Conservation (phyloP, 2,329 filamentous ascomycete species). For the Neoscytalidium dimidiatum region DNA sequence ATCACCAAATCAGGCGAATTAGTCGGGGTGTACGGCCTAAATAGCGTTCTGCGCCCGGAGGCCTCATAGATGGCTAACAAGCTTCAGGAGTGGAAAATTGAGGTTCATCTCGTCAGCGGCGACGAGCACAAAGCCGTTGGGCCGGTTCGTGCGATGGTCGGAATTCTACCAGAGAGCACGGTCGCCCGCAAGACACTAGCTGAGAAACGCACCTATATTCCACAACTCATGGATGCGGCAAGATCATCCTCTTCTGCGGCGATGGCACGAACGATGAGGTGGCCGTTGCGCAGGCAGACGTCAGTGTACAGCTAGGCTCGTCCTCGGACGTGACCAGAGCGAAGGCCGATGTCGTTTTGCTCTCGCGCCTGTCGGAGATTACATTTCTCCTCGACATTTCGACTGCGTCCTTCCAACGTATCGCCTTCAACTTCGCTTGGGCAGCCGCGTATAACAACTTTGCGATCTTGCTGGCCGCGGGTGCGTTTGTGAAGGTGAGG, state of each 20-base stretch:
- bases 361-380: conserved; percentile 60
- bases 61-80: conserved; percentile 54
- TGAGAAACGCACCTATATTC: neutral
- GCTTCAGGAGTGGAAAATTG: conserved; percentile 50
- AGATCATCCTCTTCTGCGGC: conserved; percentile 67
- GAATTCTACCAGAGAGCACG: neutral
- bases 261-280: conserved; percentile 79
- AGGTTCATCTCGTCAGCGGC: conserved; percentile 58
- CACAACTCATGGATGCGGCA: neutral
- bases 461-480: conserved; percentile 66
- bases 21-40: conserved; percentile 53
- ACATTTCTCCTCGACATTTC: conserved; percentile 59
- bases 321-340: conserved; percentile 64
- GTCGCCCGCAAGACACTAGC: neutral
- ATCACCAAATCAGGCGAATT: conserved; percentile 41
- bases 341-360: conserved; percentile 69
- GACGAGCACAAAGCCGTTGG: conserved; percentile 44
- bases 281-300: conserved; percentile 68
- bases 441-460: conserved; percentile 69
- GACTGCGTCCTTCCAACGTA: conserved; percentile 38
- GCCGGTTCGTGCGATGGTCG: neutral
- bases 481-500: conserved; percentile 58
- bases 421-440: conserved; percentile 72
- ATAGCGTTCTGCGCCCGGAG: conserved; percentile 50
- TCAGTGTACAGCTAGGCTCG: conserved; percentile 68